A percentile compares a stretch with the other conserved stretches of the same genome.
Conservation (phyloP, 2,329 filamentous ascomycete species). For the Colletotrichum musae region DNA sequence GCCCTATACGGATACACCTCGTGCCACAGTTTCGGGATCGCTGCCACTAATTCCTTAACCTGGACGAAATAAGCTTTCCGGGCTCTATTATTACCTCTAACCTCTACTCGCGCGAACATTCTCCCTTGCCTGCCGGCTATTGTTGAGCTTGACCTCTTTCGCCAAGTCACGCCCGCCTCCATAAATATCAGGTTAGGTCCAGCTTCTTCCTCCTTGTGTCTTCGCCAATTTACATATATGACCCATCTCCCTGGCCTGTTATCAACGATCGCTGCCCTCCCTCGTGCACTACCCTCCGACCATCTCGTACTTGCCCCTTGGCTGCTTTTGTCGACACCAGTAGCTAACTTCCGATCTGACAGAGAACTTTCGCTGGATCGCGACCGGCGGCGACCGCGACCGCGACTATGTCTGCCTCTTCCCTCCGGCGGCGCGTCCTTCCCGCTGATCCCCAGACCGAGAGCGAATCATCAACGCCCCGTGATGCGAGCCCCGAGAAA, state of each 20-base stretch:
- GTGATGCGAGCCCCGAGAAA: conserved; percentile 53
- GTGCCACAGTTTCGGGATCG: background rate
- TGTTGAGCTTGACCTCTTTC: too few species aligned
- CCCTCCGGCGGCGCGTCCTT: conserved; percentile 43
- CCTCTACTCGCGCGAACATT: background rate
- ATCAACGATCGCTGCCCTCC: too few species aligned
- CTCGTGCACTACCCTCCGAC: background rate
- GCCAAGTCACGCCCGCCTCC: background rate
- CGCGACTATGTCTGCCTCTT: conserved; percentile 32
- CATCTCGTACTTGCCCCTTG: background rate
- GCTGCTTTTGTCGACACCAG: background rate
- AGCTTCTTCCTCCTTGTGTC: background rate
- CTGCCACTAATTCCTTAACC: background rate
- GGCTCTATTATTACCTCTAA: background rate
- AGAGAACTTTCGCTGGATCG: conserved; percentile 1
- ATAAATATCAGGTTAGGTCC: background rate
- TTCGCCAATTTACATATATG: background rate
- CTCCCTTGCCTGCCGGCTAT: background rate
- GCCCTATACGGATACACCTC: background rate
- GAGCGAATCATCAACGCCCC: conserved; percentile 41
- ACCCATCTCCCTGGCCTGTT: too few species aligned
- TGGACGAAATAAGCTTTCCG: background rate
- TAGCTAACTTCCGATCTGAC: conserved; percentile 13
- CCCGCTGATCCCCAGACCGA: conserved; percentile 45
- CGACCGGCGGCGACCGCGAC: conserved; percentile 10